phyloP scores from a whole-genome alignment of 176 grass and related monocot species.

The Ensete ventricosum region DNA sequence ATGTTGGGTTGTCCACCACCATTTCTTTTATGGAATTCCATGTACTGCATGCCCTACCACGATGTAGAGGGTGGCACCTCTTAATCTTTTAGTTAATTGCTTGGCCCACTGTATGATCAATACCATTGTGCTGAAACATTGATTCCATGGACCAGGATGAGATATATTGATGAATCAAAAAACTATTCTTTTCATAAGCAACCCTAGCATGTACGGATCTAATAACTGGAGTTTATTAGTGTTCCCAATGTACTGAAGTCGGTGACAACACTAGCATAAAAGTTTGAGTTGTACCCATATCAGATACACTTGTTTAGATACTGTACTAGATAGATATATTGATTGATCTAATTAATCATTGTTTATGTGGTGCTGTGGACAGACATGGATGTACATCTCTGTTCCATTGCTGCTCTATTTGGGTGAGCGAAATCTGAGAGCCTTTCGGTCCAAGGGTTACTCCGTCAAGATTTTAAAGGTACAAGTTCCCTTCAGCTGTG shows the following conservation, averaged over 20 bases:
- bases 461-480: constrained; percentile 88
- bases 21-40: constrained; percentile 13
- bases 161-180: neutral
- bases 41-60: neutral
- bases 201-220: neutral
- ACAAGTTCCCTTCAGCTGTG: neutral
- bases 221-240: neutral
- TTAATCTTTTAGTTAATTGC: constrained; percentile 4
- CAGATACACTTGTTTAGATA: neutral
- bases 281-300: neutral
- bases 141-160: neutral
- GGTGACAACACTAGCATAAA: neutral
- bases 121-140: neutral
- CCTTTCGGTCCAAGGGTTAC: constrained; percentile 81
- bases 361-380: neutral
- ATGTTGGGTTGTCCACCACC: constrained; percentile 10
- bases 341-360: neutral
- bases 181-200: too few relatives aligned
- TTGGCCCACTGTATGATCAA: neutral
- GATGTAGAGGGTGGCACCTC: constrained; percentile 18
- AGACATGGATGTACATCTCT: constrained; percentile 99
- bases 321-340: neutral
- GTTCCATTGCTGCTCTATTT: constrained; percentile 66
- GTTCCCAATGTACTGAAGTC: neutral
- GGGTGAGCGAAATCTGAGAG: constrained; percentile 67